Conservation (phyloP, 2,329 filamentous ascomycete species). For the Pleurostoma richardsiae region DNA sequence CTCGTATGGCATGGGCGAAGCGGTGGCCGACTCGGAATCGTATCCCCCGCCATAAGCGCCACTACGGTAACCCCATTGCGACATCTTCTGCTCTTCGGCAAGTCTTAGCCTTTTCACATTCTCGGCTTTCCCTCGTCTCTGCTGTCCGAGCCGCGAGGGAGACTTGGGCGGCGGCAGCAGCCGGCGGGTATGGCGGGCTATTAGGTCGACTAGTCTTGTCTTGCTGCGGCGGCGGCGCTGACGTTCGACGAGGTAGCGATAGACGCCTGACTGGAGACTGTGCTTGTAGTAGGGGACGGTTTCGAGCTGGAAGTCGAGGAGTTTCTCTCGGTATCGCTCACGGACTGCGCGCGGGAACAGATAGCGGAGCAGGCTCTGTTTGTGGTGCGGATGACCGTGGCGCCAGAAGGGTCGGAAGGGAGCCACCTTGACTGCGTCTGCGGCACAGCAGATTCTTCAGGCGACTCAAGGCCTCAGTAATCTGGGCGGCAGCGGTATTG, state of each 20-base stretch:
- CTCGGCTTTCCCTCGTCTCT: constrained; percentile 5
- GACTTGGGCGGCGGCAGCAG: constrained; percentile 34
- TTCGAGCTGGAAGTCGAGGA: constrained; percentile 69
- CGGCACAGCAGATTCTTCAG: too few relatives aligned
- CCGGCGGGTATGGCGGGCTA: constrained; percentile 34
- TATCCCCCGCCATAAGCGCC: constrained; percentile 23
- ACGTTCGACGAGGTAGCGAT: constrained; percentile 63
- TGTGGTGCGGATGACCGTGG: constrained; percentile 34
- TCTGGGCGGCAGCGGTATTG: too few relatives aligned
- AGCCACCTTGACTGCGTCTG: constrained; percentile 31
- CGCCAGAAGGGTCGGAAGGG: constrained; percentile 25
- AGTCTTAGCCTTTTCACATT: constrained; percentile 6
- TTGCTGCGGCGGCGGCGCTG: constrained; percentile 50
- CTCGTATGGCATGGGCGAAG: constrained; percentile 37
- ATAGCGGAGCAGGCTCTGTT: constrained; percentile 53
- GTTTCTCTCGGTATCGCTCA: constrained; percentile 58
- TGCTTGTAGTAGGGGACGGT: constrained; percentile 68
- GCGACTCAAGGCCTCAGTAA: too few relatives aligned
- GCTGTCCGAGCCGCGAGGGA: constrained; percentile 15
- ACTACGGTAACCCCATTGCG: constrained; percentile 15
- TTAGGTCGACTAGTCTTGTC: constrained; percentile 38
- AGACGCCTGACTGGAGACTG: constrained; percentile 70
- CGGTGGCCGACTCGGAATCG: constrained; percentile 6
- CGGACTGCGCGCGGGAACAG: constrained; percentile 62
- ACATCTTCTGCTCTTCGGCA: constrained; percentile 12